Evolutionary conservation across 2,329 filamentous ascomycete genomes (phyloP), one percentile per base, ranked within the genome.

Genomic region (Ophiostoma pallidulum): DNA sequence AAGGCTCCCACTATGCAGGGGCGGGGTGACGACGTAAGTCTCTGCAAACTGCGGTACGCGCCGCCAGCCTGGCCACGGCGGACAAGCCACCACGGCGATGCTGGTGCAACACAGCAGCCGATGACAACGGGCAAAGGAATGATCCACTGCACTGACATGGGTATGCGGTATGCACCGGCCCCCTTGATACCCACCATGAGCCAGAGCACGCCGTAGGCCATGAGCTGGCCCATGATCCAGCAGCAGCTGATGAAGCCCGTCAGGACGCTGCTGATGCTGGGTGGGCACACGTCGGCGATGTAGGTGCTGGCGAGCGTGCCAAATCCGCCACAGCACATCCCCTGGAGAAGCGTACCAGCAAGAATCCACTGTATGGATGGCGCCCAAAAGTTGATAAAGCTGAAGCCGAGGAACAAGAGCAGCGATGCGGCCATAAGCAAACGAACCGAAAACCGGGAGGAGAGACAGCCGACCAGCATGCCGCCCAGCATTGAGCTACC

Each of bases 41-140:
- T 33, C 38, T 51, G 43, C 7, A 56, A 38, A 2, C 47, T 32
- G 4, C 29, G 32, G 16, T 51, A 22, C 4, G 54, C 52, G 3
- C 43, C 51, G 13, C 39, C 16, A 9, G 36, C 33, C 12, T 62
- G 58, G 2, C 68, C 69, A 35, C 63, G 65, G 4, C 71, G 66
- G 7, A 71, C 65, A 8, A 56, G 47, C 47, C 54, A 52, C 55
- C 55, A 57, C 1, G 55, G 55, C 4, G 55, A 57, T 8, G 49
- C 28, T 14, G 55, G 55, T 4, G 55, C 54, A 20, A 51, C 45
- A 16, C 29, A 49, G 37, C 52, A 54, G 16, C 19, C 52, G 3
- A 53, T 12, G 12, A 43, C 22, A 8, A 57, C 38, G 6, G 54
- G 51, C 14, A 56, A 4, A 1, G 55, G 54, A 10, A 56, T 32